Percentiles rank a stretch among this genome's conserved stretches.
These are phyloP conservation scores for Cyphellophora europaea DNA, from an alignment of 2,329 filamentous ascomycete species.

Conservation along the genomic window DNA sequence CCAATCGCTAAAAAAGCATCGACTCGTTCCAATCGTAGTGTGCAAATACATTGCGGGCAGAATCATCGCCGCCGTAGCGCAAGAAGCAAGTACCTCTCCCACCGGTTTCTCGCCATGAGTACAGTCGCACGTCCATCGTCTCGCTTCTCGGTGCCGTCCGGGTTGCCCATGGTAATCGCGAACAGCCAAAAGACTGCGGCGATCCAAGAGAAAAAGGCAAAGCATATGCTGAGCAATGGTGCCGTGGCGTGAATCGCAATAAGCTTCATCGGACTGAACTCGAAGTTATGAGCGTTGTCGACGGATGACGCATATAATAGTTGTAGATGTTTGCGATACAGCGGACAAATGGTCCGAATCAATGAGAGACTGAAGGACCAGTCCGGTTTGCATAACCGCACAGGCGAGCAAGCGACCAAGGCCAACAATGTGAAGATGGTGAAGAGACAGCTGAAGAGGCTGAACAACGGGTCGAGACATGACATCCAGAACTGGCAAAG, in stretches of 20 bases:
- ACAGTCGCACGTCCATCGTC: conserved; percentile 54
- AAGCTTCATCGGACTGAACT: conserved; percentile 33
- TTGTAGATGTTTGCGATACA: conserved; percentile 17
- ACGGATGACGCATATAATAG: conserved; percentile 18
- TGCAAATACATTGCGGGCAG: conserved; percentile 1
- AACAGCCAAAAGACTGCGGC: conserved; percentile 55
- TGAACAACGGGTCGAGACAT: conserved; percentile 44
- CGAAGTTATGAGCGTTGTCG: conserved; percentile 20
- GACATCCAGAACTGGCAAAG: conserved; percentile 21
- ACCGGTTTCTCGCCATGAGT: conserved; percentile 48
- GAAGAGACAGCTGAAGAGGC: conserved; percentile 45
- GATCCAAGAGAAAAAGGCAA: conserved; percentile 49
- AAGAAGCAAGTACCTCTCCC: conserved; percentile 48
- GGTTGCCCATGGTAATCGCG: conserved; percentile 52
- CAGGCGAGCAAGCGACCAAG: conserved; percentile 41
- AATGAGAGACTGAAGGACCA: conserved; percentile 26
- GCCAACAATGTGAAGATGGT: conserved; percentile 42
- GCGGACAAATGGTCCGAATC: conserved; percentile 15
- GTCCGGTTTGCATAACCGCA: conserved; percentile 42
- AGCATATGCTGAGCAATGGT: conserved; percentile 46
- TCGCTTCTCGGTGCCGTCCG: conserved; percentile 48
- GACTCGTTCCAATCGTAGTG: conserved; percentile 8
- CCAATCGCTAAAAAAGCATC: too few relatives aligned
- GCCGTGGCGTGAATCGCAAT: conserved; percentile 46
- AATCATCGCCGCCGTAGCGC: conserved; percentile 21